Evolutionary conservation across 805 yeast species (phyloP).

Genomic region (Candida endomychidarum): DNA sequence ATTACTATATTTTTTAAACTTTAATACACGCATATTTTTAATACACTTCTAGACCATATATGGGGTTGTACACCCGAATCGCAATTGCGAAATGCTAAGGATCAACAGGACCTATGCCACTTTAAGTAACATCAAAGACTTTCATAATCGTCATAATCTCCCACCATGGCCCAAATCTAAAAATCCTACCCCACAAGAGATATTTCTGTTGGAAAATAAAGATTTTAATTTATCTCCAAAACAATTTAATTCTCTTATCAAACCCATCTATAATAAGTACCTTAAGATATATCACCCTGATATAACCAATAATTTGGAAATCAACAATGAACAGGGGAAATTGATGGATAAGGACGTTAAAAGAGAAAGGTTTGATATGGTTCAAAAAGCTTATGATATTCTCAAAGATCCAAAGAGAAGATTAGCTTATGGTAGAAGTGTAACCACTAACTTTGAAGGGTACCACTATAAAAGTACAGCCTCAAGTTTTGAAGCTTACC

Average conservation of each 20-base stretch:
- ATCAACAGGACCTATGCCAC: conserved; percentile 1
- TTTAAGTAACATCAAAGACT: conserved; percentile 6
- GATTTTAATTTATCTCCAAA: conserved; percentile 42
- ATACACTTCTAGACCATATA: too few species aligned
- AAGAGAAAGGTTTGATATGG: conserved; percentile 29
- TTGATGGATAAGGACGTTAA: conserved; percentile 33
- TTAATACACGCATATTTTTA: too few species aligned
- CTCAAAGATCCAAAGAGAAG: conserved; percentile 51
- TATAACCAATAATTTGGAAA: conserved; percentile 27
- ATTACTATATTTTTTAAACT: too few species aligned
- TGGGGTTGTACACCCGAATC: not conserved
- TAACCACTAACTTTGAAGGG: conserved; percentile 26
- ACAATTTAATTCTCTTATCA: conserved; percentile 51
- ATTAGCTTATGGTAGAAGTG: conserved; percentile 27
- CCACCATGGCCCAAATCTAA: conserved; percentile 57
- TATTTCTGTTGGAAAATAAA: conserved; percentile 42
- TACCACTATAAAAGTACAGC: conserved; percentile 15
- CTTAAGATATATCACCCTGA: conserved; percentile 89
- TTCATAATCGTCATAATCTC: conserved; percentile 21
- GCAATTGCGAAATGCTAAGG: not conserved
- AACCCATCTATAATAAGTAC: conserved; percentile 30
- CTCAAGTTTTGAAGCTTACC: conserved; percentile 30
- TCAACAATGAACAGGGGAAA: conserved; percentile 28
- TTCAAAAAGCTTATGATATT: conserved; percentile 40
- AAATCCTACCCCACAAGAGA: conserved; percentile 69